A percentile compares a stretch with the other conserved stretches of the same genome.
Evolutionary conservation across 306 rosid species (phyloP).

Genomic region (Erythrophleum fordii): DNA sequence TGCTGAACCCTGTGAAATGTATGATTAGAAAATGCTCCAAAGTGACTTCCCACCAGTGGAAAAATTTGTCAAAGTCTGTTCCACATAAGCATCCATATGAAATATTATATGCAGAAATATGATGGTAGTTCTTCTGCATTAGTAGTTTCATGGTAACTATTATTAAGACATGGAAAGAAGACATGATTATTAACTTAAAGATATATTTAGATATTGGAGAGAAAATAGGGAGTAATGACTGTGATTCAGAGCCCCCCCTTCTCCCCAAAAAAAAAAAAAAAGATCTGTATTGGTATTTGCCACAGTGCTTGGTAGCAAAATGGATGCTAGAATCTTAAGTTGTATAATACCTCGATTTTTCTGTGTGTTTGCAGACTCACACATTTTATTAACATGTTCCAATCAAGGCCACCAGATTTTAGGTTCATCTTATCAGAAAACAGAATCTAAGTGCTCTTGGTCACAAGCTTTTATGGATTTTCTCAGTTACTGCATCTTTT

Average conservation of each 20-base stretch:
- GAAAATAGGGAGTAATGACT: neutral
- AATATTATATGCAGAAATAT: neutral
- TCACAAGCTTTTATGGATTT: conserved; percentile 7
- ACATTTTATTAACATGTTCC: neutral
- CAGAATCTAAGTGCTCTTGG: neutral
- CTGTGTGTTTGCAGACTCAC: neutral
- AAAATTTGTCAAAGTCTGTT: neutral
- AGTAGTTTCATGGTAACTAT: neutral
- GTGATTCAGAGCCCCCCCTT: neutral
- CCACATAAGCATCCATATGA: neutral
- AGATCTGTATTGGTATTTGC: neutral
- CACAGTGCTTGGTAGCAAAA: neutral
- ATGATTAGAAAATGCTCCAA: too few species aligned
- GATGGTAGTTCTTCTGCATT: neutral
- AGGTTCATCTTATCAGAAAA: neutral
- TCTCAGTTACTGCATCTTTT: neutral
- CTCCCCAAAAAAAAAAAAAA: too few species aligned
- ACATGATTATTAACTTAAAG: neutral
- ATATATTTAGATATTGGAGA: neutral
- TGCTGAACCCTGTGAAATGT: neutral
- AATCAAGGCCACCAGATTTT: neutral
- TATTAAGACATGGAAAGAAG: neutral
- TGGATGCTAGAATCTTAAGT: neutral
- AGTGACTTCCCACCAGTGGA: neutral
- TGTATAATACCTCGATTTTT: neutral